Percentiles rank a stretch among this genome's conserved stretches.
phyloP scores from a whole-genome alignment of 257 asterid species.

The Vinca minor region DNA sequence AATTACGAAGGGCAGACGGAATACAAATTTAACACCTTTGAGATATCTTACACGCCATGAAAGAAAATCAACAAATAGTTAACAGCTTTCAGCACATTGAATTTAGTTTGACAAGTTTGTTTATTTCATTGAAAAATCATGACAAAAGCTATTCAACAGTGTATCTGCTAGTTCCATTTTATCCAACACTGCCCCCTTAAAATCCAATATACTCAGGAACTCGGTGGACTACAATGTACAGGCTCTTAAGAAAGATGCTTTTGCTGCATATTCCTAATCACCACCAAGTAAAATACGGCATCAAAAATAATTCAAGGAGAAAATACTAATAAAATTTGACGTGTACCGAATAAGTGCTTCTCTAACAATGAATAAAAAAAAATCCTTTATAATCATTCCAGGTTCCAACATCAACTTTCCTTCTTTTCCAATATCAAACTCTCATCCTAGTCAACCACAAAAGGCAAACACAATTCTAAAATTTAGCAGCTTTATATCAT shows the following conservation, averaged over 20 bases:
- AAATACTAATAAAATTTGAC: too few species aligned
- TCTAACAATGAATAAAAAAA: too few species aligned
- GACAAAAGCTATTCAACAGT: background rate
- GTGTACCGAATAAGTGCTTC: too few species aligned
- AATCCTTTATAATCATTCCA: too few species aligned
- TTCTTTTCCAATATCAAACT: too few species aligned
- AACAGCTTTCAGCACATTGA: background rate
- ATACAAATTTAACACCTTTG: background rate
- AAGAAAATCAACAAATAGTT: background rate
- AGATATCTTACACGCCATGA: background rate
- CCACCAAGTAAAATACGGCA: background rate
- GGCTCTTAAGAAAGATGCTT: background rate
- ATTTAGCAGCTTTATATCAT: too few species aligned
- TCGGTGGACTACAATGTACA: background rate
- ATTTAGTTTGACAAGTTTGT: too few species aligned
- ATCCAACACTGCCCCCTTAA: background rate
- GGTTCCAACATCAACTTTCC: too few species aligned
- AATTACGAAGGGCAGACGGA: background rate
- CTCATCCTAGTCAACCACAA: too few species aligned
- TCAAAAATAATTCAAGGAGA: too few species aligned
- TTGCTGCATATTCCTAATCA: background rate
- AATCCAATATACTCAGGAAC: background rate
- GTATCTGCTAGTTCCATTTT: background rate
- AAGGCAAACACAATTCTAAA: too few species aligned
- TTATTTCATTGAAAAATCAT: background rate